Conservation (phyloP, 441 rosid genomes). For the Erodium texanum region DNA sequence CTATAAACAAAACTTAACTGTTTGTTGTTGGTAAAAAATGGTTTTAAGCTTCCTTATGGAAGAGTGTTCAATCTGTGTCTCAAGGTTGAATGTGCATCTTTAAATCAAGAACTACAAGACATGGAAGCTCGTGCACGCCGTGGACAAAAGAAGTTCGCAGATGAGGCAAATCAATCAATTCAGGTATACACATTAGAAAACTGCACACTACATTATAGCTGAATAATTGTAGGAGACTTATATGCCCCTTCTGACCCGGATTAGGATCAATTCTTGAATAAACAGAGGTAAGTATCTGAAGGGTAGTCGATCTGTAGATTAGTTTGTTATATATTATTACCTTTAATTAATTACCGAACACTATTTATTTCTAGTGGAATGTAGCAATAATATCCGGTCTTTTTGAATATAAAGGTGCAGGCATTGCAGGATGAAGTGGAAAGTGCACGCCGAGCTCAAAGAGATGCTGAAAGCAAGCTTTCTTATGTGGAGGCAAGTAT, state of each 20-base stretch:
- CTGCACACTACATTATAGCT: not conserved
- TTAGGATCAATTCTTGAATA: not conserved
- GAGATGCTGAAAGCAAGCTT: slow-evolving; percentile 90
- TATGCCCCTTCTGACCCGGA: not conserved
- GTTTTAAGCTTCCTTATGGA: slow-evolving; percentile 17
- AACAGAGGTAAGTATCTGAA: not conserved
- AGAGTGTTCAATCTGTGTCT: not conserved
- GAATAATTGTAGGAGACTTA: not conserved
- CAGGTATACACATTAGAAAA: slow-evolving; percentile 45
- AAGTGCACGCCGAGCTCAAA: slow-evolving; percentile 91
- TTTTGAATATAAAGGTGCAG: slow-evolving; percentile 49
- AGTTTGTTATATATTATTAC: not conserved
- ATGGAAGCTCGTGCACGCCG: slow-evolving; percentile 80
- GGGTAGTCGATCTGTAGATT: not conserved
- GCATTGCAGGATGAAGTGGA: slow-evolving; percentile 97
- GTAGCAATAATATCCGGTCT: not conserved
- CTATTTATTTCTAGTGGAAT: not conserved
- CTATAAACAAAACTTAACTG: slow-evolving; percentile 5
- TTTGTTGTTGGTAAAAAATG: slow-evolving; percentile 1
- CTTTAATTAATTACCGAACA: not conserved
- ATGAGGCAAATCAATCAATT: slow-evolving; percentile 83
- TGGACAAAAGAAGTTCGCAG: slow-evolving; percentile 82
- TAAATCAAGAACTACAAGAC: slow-evolving; percentile 94
- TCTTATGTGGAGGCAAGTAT: slow-evolving; percentile 60
- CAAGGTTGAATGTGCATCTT: slow-evolving; percentile 77